Base-by-base conservation (phyloP, 441 rosid genomes). In the Pelargonium exstipulatum region DNA sequence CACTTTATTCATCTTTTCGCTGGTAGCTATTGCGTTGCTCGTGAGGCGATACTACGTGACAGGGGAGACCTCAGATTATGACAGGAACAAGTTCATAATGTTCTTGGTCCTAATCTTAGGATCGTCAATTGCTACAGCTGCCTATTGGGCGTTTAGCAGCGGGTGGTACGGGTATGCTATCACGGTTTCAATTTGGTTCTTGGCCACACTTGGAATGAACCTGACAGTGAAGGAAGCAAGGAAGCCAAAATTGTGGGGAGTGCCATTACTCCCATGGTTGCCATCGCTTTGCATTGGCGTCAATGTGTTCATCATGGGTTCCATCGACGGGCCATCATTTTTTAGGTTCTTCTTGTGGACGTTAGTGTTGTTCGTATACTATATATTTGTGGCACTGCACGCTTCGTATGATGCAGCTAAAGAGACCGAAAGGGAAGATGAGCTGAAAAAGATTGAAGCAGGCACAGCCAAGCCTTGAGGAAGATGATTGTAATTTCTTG, bases 201-300 rank as follows among this genome's bases (percentile, higher is more conserved):
- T 83, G 3, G 80, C 85, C 0, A 90, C 91, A 0, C 72, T 83
- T 1, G 87, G 84, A 49, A 62, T 88, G 1, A 74, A 79, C 1
- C 9, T 88, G 62, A 51, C 66, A 1, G 71, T 85, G 53, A 84
- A 81, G 69, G 75, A 83, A 26, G 87, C 88, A 64, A 86, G 84
- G 76, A 72, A 71, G 14, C 98, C 97, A 0, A 86, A 84, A 67
- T 40, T 83, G n/a, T 88, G 90, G 91, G 94, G 92, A 0, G 89
- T 85, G 62, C 91, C 94, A 0, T 73, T 88, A 7, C 70, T 85
- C 20, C 94, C 94, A 0, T 89, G 94, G 94, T 2, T 89, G 57
- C 96, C 94, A 0, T 88, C 86, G 9, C 75, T 79, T 64, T 79
- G 86, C 0, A 80, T 90, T 14, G 87, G 83, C 10, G 77, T 79